phyloP scores from a whole-genome alignment of 2,329 filamentous ascomycete genomes.

The Akanthomyces uredinophilus region DNA sequence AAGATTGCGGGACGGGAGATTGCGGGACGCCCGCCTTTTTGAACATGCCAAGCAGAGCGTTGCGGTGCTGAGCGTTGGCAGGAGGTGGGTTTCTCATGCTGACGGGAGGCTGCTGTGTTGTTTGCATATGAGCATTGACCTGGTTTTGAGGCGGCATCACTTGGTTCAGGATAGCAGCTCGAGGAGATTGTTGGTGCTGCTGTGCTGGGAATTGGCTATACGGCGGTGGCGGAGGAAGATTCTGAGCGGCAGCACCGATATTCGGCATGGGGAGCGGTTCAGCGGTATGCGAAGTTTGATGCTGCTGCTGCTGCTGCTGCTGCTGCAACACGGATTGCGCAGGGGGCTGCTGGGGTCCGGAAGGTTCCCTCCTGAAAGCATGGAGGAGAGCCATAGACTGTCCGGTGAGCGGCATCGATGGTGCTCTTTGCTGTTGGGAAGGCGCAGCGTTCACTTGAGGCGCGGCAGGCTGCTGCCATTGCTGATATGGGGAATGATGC shows the following conservation, averaged over 20 bases:
- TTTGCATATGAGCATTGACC: slow-evolving; percentile 6
- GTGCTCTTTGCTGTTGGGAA: neutral
- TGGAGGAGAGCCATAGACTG: slow-evolving; percentile 41
- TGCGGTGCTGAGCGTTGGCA: slow-evolving; percentile 36
- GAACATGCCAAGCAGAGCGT: slow-evolving; percentile 49
- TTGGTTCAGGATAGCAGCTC: neutral
- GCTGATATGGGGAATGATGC: slow-evolving; percentile 21
- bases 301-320: slow-evolving; percentile 14
- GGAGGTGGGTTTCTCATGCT: slow-evolving; percentile 20
- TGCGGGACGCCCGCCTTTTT: slow-evolving; percentile 32
- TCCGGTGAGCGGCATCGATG: slow-evolving; percentile 31
- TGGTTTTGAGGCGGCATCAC: neutral
- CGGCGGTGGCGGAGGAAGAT: slow-evolving; percentile 8
- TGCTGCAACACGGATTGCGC: slow-evolving; percentile 13
- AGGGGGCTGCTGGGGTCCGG: slow-evolving; percentile 20
- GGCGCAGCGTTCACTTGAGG: neutral
- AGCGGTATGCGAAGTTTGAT: neutral
- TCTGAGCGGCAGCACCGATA: neutral
- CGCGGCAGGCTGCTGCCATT: slow-evolving; percentile 16
- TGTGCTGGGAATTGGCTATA: slow-evolving; percentile 11
- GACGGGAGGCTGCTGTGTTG: slow-evolving; percentile 1
- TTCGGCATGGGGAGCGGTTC: neutral
- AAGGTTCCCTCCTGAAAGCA: slow-evolving; percentile 35
- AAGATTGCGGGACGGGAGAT: slow-evolving; percentile 16
- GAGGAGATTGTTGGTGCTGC: neutral